phyloP scores from a whole-genome alignment of 192 early-diverging fungal species.

The Phlyctochytrium arcticum region DNA sequence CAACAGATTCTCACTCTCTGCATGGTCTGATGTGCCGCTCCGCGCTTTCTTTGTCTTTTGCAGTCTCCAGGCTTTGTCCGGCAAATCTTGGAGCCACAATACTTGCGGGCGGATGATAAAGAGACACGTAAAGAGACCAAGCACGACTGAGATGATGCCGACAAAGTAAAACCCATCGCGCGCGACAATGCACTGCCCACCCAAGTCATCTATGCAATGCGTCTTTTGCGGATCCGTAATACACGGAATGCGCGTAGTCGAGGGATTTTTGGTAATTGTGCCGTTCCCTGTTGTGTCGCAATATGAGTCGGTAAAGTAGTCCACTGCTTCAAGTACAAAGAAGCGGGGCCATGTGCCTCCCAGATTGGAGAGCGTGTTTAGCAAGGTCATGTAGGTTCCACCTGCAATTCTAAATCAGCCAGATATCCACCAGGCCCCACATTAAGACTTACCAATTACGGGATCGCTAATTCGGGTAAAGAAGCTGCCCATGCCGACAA shows the following conservation, averaged over 20 bases:
- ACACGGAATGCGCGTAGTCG: conserved; percentile 53
- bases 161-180: conserved; percentile 90
- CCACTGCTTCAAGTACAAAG: conserved; percentile 87
- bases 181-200: conserved; percentile 63
- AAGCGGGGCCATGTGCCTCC: conserved; percentile 96
- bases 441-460: conserved; percentile 61
- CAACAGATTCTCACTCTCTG: too few relatives aligned
- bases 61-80: conserved; percentile 38
- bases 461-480: conserved; percentile 95
- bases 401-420: conserved; percentile 10
- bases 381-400: conserved; percentile 60
- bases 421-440: not conserved
- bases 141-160: conserved; percentile 61
- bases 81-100: conserved; percentile 27
- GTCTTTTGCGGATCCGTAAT: conserved; percentile 56
- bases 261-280: conserved; percentile 37
- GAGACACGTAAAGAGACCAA: conserved; percentile 47
- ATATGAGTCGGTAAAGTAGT: conserved; percentile 77
- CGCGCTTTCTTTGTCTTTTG: conserved; percentile 38
- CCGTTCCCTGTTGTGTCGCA: too few relatives aligned
- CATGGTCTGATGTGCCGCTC: too few relatives aligned
- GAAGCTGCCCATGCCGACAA: conserved; percentile 93
- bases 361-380: conserved; percentile 94
- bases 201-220: conserved; percentile 55
- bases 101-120: conserved; percentile 33